These are phyloP conservation scores for Xylaria sp. DNA, from an alignment of 2,329 filamentous ascomycete genomes.

Conservation along the genomic window DNA sequence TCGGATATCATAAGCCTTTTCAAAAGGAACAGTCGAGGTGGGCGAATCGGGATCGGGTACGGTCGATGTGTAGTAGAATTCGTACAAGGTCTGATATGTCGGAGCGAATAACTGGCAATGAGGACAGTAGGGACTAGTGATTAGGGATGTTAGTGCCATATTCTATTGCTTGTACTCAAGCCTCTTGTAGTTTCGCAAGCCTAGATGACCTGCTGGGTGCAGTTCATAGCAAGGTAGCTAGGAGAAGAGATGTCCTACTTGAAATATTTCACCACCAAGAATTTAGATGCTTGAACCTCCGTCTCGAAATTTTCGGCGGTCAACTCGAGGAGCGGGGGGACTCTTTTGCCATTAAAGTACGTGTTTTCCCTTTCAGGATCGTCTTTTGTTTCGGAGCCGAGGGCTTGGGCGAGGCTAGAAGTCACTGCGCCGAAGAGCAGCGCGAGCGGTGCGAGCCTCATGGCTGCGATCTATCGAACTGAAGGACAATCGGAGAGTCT, in stretches of 20 bases:
- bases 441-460: conserved; percentile 58
- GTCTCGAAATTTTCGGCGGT: conserved; percentile 66
- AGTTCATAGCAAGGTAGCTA: background rate
- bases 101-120: conserved; percentile 86
- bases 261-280: conserved; percentile 70
- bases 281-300: conserved; percentile 64
- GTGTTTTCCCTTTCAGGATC: conserved; percentile 58
- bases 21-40: conserved; percentile 65
- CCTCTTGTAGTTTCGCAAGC: background rate
- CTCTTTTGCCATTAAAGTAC: conserved; percentile 72
- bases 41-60: conserved; percentile 67
- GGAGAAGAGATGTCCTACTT: conserved; percentile 60
- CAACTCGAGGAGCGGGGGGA: conserved; percentile 72
- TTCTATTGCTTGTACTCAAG: background rate
- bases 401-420: conserved; percentile 52
- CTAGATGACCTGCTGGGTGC: background rate
- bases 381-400: conserved; percentile 52
- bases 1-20: conserved; percentile 86
- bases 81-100: conserved; percentile 90
- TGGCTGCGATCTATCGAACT: conserved; percentile 44
- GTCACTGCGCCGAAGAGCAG: conserved; percentile 59
- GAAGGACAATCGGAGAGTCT: conserved; percentile 7
- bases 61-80: conserved; percentile 91
- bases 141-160: conserved; percentile 20
- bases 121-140: conserved; percentile 66